phyloP scores from a whole-genome alignment of 2,329 filamentous ascomycete species.

The Leptographium wingfieldii region DNA sequence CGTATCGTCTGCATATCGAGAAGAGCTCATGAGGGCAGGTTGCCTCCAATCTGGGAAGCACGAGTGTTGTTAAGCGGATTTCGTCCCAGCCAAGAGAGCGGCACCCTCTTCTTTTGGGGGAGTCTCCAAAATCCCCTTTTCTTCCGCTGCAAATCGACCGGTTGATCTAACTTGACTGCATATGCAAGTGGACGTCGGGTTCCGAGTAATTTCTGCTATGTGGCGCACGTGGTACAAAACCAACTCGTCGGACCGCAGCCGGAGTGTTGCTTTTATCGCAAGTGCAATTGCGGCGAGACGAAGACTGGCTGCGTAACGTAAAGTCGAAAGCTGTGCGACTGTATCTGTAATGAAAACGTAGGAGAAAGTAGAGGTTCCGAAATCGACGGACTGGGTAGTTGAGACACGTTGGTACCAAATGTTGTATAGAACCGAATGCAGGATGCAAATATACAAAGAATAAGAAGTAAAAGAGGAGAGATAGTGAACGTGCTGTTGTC shows the following conservation, averaged over 20 bases:
- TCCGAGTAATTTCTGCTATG: neutral
- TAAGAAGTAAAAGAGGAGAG: neutral
- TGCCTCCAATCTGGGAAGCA: conserved; percentile 13
- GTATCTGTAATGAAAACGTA: neutral
- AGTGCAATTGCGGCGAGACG: neutral
- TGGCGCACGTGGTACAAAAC: neutral
- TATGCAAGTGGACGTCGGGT: neutral
- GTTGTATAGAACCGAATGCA: neutral
- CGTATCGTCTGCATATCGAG: conserved; percentile 41
- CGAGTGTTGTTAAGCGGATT: neutral
- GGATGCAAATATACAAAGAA: neutral
- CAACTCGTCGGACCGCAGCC: neutral
- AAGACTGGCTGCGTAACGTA: neutral
- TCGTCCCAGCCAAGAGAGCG: neutral
- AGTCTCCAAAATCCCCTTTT: neutral
- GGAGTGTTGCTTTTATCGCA: neutral
- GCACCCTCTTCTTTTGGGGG: neutral
- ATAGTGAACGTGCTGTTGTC: conserved; percentile 1
- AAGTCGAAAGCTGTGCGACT: neutral
- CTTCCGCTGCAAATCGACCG: neutral
- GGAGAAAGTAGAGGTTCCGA: conserved; percentile 4
- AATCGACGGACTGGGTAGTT: neutral
- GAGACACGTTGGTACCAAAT: neutral
- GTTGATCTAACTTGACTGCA: neutral
- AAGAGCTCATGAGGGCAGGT: conserved; percentile 36